Evolutionary conservation across 1,139 yeast species (phyloP).

Genomic region (Saccharomyces pastorianus): DNA sequence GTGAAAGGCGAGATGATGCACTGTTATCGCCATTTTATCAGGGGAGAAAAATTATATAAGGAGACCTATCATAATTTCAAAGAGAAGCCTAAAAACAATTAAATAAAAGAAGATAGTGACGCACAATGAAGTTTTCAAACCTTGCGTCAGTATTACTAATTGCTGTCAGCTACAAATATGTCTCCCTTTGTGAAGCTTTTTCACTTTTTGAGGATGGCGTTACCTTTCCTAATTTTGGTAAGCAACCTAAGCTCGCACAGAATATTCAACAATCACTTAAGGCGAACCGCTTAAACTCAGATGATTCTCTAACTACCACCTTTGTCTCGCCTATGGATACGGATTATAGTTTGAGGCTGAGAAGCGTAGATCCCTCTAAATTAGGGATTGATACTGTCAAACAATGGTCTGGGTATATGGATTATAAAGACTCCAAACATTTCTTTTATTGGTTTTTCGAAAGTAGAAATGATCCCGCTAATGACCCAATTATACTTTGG

Average conservation of each 20-base stretch:
- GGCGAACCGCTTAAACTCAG: background rate
- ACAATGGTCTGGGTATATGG: slow-evolving; percentile 84
- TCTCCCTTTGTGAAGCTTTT: background rate
- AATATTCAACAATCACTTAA: background rate
- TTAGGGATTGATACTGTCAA: slow-evolving; percentile 38
- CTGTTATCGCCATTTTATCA: background rate
- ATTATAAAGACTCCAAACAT: slow-evolving; percentile 76
- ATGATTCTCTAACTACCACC: background rate
- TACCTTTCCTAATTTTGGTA: slow-evolving; percentile 7
- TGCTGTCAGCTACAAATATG: background rate
- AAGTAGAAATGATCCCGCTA: slow-evolving; percentile 79
- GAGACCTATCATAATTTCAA: background rate
- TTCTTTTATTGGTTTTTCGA: slow-evolving; percentile 83
- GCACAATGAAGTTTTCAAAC: background rate
- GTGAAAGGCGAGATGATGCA: background rate
- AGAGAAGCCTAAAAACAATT: background rate
- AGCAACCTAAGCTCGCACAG: slow-evolving; percentile 4
- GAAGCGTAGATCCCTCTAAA: slow-evolving; percentile 17
- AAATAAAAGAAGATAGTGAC: background rate
- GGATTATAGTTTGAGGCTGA: slow-evolving; percentile 17
- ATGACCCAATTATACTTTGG: slow-evolving; percentile 83
- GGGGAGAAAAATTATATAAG: background rate
- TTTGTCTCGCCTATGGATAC: slow-evolving; percentile 11
- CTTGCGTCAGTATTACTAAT: background rate
- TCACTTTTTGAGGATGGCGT: slow-evolving; percentile 8